A percentile compares a stretch with the other conserved stretches of the same genome.
Evolutionary conservation across 2,329 filamentous ascomycete species (phyloP).

Genomic region (Fusarium fracticaudum): DNA sequence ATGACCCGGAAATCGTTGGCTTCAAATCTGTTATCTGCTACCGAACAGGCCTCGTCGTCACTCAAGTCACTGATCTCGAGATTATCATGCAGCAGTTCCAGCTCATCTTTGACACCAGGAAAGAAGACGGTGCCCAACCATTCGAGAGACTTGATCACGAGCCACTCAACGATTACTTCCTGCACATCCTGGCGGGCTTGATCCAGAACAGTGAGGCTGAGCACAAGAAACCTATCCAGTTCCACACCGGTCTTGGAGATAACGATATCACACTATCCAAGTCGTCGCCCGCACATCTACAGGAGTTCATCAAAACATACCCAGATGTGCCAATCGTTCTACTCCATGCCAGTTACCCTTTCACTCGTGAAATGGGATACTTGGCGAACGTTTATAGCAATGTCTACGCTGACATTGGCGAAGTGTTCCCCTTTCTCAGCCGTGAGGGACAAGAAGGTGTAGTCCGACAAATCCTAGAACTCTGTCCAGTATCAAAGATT

Average conservation of each 20-base stretch:
- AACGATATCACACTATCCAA: conserved; percentile 76
- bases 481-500: conserved; percentile 79
- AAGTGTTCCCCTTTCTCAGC: conserved; percentile 82
- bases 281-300: conserved; percentile 79
- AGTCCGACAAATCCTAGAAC: conserved; percentile 76
- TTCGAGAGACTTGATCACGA: conserved; percentile 69
- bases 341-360: conserved; percentile 84
- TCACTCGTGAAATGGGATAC: conserved; percentile 80
- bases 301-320: conserved; percentile 76
- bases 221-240: conserved; percentile 77
- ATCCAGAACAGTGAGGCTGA: conserved; percentile 58
- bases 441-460: conserved; percentile 78
- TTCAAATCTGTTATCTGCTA: conserved; percentile 91
- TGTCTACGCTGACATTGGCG: conserved; percentile 83
- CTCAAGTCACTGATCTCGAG: conserved; percentile 54
- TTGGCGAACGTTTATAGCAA: conserved; percentile 81
- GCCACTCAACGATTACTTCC: conserved; percentile 74
- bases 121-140: conserved; percentile 24
- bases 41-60: conserved; percentile 75
- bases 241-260: conserved; percentile 85
- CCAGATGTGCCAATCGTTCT: conserved; percentile 78
- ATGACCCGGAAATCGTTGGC: conserved; percentile 74
- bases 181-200: conserved; percentile 69
- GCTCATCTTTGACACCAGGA: conserved; percentile 45
- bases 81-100: conserved; percentile 52